Percentiles rank a stretch among this genome's conserved stretches.
phyloP scores from a whole-genome alignment of 2,329 filamentous ascomycete species.

The Trichoderma oligosporum region DNA sequence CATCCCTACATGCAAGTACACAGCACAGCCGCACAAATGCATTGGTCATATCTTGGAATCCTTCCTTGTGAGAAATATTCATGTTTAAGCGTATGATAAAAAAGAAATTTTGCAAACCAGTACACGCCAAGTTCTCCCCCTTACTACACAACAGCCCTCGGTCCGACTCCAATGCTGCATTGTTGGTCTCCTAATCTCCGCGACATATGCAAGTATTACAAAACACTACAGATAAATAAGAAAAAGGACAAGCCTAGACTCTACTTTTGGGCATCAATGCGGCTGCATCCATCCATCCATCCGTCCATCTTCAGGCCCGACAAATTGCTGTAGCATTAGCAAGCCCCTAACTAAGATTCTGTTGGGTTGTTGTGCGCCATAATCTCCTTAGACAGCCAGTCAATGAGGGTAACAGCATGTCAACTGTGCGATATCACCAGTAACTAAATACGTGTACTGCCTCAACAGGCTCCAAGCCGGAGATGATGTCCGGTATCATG shows the following conservation, averaged over 20 bases:
- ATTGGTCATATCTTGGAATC: neutral
- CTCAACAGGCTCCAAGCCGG: neutral
- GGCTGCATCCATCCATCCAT: neutral
- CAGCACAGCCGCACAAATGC: neutral
- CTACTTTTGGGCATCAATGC: neutral
- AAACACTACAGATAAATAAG: neutral
- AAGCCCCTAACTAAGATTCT: neutral
- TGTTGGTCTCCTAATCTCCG: neutral
- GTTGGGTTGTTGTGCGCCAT: neutral
- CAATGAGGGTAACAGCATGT: neutral
- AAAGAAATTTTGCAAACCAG: too few relatives aligned
- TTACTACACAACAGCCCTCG: neutral
- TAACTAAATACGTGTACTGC: neutral
- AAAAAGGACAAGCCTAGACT: neutral
- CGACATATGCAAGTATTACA: neutral
- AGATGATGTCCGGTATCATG: constrained; percentile 9
- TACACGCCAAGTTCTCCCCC: neutral
- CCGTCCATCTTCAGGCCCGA: neutral
- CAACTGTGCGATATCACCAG: neutral
- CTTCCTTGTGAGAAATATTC: too few relatives aligned
- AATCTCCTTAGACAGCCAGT: neutral
- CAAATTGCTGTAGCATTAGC: neutral
- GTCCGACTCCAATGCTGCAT: neutral
- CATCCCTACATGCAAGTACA: neutral
- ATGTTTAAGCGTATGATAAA: too few relatives aligned